Conservation (phyloP, 306 rosid genomes). For the Heteromeles arbutifolia region DNA sequence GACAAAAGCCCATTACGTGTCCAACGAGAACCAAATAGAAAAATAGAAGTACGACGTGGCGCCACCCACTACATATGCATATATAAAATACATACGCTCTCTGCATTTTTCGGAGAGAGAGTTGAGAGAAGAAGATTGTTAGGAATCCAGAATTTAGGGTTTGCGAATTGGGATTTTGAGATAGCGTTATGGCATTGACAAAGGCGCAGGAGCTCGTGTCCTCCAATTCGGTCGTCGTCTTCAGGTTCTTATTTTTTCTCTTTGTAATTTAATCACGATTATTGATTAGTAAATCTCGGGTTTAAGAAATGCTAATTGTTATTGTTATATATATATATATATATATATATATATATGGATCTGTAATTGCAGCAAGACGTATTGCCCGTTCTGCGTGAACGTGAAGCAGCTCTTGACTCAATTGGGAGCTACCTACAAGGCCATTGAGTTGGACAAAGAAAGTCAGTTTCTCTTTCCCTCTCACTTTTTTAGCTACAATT, state of each 20-base stretch:
- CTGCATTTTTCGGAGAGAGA: too few species aligned
- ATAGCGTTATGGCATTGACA: slow-evolving; percentile 50
- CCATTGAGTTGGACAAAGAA: slow-evolving; percentile 11
- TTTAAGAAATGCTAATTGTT: neutral
- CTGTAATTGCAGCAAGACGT: slow-evolving; percentile 11
- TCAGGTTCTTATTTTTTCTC: slow-evolving; percentile 37
- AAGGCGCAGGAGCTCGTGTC: slow-evolving; percentile 81
- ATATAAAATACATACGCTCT: neutral
- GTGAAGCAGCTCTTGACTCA: slow-evolving; percentile 9
- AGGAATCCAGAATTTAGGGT: neutral
- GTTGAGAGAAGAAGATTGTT: neutral
- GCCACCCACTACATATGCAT: neutral
- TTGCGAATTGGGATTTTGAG: neutral
- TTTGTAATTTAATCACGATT: neutral
- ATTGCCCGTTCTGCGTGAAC: slow-evolving; percentile 1
- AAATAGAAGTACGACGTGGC: neutral
- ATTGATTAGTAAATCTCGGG: too few species aligned
- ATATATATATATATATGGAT: neutral
- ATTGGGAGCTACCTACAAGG: neutral
- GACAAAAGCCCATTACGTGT: neutral
- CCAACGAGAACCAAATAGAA: neutral
- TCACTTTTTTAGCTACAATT: neutral
- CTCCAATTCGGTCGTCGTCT: slow-evolving; percentile 62
- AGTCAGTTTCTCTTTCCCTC: neutral
- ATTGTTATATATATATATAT: too few species aligned